phyloP scores from a whole-genome alignment of 768 basidiomycete genomes.

The Hericium erinaceus region DNA sequence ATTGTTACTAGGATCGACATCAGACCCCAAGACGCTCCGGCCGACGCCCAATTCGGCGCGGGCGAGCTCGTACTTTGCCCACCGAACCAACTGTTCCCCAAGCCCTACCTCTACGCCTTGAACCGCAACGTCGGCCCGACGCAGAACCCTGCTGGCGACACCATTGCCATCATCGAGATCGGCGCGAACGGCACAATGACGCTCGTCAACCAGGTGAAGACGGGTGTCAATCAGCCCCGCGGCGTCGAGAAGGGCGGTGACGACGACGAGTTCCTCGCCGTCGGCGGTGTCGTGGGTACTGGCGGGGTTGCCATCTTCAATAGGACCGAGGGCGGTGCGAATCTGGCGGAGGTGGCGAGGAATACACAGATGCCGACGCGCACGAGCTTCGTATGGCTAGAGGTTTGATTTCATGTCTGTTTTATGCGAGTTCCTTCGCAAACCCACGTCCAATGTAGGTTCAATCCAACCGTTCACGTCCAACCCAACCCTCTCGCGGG shows the following conservation, averaged over 20 bases:
- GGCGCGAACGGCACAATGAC: slow-evolving; percentile 25
- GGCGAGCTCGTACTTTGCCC: slow-evolving; percentile 57
- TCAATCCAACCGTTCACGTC: background rate
- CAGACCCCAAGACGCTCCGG: slow-evolving; percentile 31
- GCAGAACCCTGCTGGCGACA: slow-evolving; percentile 45
- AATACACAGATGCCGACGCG: slow-evolving; percentile 45
- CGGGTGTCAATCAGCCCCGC: slow-evolving; percentile 51
- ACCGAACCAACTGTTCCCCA: slow-evolving; percentile 35
- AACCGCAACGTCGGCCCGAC: slow-evolving; percentile 49
- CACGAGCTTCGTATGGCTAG: slow-evolving; percentile 45
- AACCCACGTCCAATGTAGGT: background rate
- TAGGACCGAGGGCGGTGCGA: slow-evolving; percentile 44
- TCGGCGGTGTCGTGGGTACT: slow-evolving; percentile 41
- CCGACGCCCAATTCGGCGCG: slow-evolving; percentile 35
- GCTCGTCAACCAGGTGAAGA: slow-evolving; percentile 47
- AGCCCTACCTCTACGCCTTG: slow-evolving; percentile 55
- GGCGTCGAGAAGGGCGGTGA: slow-evolving; percentile 52
- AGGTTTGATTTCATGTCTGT: background rate
- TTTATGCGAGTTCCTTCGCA: too few species aligned
- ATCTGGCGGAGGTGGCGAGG: slow-evolving; percentile 41
- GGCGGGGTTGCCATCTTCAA: slow-evolving; percentile 48
- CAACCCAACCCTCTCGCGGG: background rate
- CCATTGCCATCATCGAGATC: slow-evolving; percentile 53
- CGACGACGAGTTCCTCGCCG: slow-evolving; percentile 45
- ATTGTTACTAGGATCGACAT: slow-evolving; percentile 43